phyloP scores from a whole-genome alignment of 495 filamentous ascomycete genomes.

The Tuber brumale region DNA sequence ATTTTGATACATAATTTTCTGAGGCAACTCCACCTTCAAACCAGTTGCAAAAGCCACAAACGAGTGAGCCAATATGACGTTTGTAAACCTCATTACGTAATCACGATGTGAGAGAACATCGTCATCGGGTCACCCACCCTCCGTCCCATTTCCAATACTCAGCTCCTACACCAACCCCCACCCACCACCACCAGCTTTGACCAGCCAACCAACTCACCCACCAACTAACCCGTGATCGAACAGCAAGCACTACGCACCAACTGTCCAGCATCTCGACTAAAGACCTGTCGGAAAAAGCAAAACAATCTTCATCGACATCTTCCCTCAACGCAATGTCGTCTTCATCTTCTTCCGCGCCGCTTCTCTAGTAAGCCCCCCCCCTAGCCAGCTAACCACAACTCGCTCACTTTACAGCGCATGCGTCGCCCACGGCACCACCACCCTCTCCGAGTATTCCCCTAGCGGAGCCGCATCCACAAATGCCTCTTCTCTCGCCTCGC shows the following conservation, averaged over 20 bases:
- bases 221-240: background rate
- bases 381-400: background rate
- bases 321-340: constrained; percentile 49
- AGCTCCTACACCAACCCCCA: background rate
- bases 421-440: constrained; percentile 83
- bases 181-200: background rate
- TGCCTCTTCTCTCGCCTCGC: constrained; percentile 75
- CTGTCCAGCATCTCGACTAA: background rate
- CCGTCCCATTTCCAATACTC: background rate
- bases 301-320: background rate
- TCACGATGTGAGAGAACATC: background rate
- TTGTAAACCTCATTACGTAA: background rate
- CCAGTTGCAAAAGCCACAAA: background rate
- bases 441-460: constrained; percentile 83
- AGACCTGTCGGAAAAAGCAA: background rate
- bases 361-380: constrained; percentile 63
- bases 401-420: constrained; percentile 61
- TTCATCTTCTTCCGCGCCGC: constrained; percentile 63
- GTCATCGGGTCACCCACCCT: background rate
- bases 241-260: background rate
- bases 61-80: background rate
- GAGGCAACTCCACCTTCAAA: too few relatives aligned
- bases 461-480: constrained; percentile 63
- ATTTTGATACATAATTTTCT: too few relatives aligned
- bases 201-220: background rate